Base-by-base conservation (phyloP, 495 filamentous ascomycete species). In the Pyrenula aspistea region DNA sequence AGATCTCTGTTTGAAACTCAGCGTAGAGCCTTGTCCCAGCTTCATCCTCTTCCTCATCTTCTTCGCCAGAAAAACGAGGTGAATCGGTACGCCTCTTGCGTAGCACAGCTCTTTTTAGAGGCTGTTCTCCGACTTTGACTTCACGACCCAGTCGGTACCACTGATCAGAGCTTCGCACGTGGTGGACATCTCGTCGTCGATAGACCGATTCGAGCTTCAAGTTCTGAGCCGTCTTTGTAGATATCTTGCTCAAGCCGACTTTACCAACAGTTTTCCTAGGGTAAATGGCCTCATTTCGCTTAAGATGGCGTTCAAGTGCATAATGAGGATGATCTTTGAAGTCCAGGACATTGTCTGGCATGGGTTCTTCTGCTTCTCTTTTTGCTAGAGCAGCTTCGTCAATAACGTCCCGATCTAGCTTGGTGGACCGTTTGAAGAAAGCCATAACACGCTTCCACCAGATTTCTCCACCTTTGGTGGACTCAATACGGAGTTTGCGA, bases 271-370 rank as follows among this genome's bases (percentile, higher is more conserved):
- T 71, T 10, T 81, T 75, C 50, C 83, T 88, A 0, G 83, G 86
- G 50, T 83, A 77, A 12, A 93, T 77, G 11, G 90, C 84, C 69
- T 99, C 88, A 61, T 93, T 84, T 20, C 83, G 77, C 53, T 80
- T 83, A n/a, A 99, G 70, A 71, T 97, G 91, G 50, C 94, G 77
- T 61, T 95, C 87, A 0, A 99, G 77, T 1, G 88, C 91, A 63
- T 91, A 96, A 51, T 88, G 70, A 0, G 94, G 94, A 68, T 99
- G 93, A 61, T 87, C 83, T 65, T 95, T 96, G 70, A 96, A 94
- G 63, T 97, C 92, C 50, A 83, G 80, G 19, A 96, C 81, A 60
- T 91, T 95, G 50, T 83, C 80, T 2, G 93, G 93, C 83, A 99
- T 91, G 2, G 87, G 86, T 63, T 99, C 93, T 11, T 76, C 73